Evolutionary conservation across 1,284 basidiomycete genomes (phyloP), one percentile per base, ranked within the genome.

Genomic region (Anthracocystis panici-leucophaei): DNA sequence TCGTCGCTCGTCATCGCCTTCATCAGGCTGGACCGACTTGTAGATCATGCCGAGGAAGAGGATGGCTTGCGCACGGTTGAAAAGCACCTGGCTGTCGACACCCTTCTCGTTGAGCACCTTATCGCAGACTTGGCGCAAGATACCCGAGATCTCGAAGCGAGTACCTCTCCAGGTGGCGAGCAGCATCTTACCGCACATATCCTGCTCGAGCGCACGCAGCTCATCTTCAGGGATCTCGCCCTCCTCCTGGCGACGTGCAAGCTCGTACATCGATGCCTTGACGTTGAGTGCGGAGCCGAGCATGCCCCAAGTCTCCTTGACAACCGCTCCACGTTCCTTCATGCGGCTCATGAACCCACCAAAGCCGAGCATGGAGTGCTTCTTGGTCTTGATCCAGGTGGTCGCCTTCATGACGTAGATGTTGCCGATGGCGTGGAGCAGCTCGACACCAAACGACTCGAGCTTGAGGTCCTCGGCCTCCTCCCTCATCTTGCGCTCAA

Each of bases 371-470:
- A 98, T 94, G 86, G 93, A 96, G 64, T 81, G 79, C 71, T 81
- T 78, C 71, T 84, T 81, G 33, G 84, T 81, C 87, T 97, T 98
- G 87, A 98, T 88, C 87, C 91, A 97, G 50, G 93, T 93, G 40
- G 93, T 91, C 3, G 93, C 93, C 87, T 97, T 98, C 88, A 92
- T 92, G 81, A 94, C 91, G 85, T 98, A 99, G 38, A 97, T 91
- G 63, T 89, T 91, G 46, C 84, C 84, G 65, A 85, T 85, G 40
- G 83, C 79, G 62, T 83, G 81, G 46, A 85, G 76, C 10, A 95
- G 91, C 90, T 98, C 96, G 45, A 99, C 91, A 62, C 97, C 97
- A 86, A 99, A 99, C 77, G 94, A 96, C 88, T 99, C 97, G 65
- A 98, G 87, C 88, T 98, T 99, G 82, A 99, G 86, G 87, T 99